These are phyloP conservation scores for Sabuloglossum arenarium DNA, from an alignment of 495 filamentous ascomycete species.

Conservation along the genomic window DNA sequence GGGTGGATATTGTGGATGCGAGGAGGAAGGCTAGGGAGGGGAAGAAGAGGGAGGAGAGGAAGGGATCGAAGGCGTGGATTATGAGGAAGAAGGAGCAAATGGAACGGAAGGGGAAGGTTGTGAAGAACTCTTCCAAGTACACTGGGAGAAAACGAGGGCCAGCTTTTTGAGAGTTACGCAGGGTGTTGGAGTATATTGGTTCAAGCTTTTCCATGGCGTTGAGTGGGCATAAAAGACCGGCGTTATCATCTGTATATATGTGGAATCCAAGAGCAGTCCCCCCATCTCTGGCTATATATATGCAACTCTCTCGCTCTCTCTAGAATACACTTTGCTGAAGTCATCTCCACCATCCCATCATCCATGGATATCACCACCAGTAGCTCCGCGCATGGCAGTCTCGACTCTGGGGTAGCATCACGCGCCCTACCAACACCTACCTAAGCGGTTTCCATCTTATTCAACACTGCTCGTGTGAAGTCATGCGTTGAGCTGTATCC, in stretches of 20 bases:
- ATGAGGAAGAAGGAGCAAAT: constrained; percentile 89
- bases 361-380: too few relatives aligned
- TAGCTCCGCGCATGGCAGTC: too few relatives aligned
- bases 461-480: constrained; percentile 81
- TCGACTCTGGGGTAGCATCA: neutral
- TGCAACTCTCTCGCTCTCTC: too few relatives aligned
- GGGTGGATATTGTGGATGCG: constrained; percentile 62
- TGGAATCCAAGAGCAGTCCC: too few relatives aligned
- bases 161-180: constrained; percentile 7
- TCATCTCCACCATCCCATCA: too few relatives aligned
- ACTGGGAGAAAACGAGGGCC: constrained; percentile 69
- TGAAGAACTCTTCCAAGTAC: constrained; percentile 77
- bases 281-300: too few relatives aligned
- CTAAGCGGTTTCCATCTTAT: constrained; percentile 73
- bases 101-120: constrained; percentile 81
- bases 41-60: constrained; percentile 33
- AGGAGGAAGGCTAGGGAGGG: constrained; percentile 32
- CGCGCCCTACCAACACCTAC: too few relatives aligned
- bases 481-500: constrained; percentile 75
- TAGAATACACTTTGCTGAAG: too few relatives aligned
- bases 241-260: neutral
- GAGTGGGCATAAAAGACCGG: too few relatives aligned
- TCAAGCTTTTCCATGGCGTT: too few relatives aligned
- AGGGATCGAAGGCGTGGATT: constrained; percentile 81
- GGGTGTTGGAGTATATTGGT: too few relatives aligned